Evolutionary conservation across 345 rosid genomes (phyloP).

Genomic region (Angophora floribunda): DNA sequence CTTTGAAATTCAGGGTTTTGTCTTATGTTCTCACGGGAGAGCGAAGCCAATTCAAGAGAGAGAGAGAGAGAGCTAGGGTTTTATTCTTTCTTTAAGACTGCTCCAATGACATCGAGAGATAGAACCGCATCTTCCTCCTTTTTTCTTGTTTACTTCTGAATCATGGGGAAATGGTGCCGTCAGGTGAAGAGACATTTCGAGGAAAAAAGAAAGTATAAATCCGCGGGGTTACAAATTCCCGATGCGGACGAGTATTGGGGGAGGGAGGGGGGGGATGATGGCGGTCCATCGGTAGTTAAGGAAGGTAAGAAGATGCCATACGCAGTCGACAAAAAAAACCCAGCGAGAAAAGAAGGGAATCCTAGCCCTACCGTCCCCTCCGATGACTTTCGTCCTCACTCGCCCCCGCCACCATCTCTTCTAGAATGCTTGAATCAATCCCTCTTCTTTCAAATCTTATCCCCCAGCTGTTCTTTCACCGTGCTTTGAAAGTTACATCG

Average conservation of each 20-base stretch:
- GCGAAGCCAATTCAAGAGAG: not conserved
- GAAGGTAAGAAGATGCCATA: conserved; percentile 18
- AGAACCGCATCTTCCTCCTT: not conserved
- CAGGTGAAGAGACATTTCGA: not conserved
- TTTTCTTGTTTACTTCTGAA: not conserved
- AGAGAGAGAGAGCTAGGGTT: not conserved
- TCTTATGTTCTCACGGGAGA: not conserved
- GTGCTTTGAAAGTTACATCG: not conserved
- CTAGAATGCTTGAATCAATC: conserved; percentile 1
- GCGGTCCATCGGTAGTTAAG: conserved; percentile 12
- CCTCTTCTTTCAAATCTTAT: not conserved
- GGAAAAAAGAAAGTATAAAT: not conserved
- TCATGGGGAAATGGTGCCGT: not conserved
- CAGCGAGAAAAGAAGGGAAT: conserved; percentile 18
- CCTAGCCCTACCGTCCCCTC: conserved; percentile 19
- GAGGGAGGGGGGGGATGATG: not conserved
- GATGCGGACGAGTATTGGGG: not conserved
- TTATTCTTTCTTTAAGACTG: not conserved
- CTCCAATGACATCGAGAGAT: not conserved
- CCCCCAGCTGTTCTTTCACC: not conserved
- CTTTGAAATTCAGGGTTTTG: not conserved
- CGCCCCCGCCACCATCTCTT: not conserved
- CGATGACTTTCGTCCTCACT: not conserved
- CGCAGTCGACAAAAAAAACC: conserved; percentile 12
- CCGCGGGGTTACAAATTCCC: not conserved